Evolutionary conservation across 371 early-diverging fungal genomes (phyloP).

Genomic region (Syncephalastrum monosporum): DNA sequence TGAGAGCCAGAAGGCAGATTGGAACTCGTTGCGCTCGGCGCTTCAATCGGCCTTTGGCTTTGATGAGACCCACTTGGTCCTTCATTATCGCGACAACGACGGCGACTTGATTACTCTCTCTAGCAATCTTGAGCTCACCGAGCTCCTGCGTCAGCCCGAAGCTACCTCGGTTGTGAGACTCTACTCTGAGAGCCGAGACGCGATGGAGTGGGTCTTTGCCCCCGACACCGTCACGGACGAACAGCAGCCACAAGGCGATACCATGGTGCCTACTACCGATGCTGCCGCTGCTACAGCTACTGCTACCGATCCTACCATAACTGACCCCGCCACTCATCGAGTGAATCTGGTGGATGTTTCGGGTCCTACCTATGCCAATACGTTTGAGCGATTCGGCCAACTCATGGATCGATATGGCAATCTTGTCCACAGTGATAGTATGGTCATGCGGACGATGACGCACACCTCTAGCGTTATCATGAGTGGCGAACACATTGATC

Average conservation of each 20-base stretch:
- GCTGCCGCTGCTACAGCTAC: background rate
- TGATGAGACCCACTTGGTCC: slow-evolving; percentile 3
- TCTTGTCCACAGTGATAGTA: slow-evolving; percentile 7
- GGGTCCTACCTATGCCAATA: background rate
- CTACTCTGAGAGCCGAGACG: slow-evolving; percentile 4
- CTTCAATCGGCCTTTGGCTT: slow-evolving; percentile 10
- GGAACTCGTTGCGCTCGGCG: slow-evolving; percentile 8
- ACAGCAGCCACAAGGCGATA: slow-evolving; percentile 1
- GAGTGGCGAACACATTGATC: slow-evolving; percentile 3
- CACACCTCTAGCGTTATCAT: slow-evolving; percentile 13
- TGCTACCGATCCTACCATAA: background rate
- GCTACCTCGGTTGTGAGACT: slow-evolving; percentile 8
- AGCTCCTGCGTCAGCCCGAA: slow-evolving; percentile 12
- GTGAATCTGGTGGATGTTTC: background rate
- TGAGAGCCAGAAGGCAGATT: slow-evolving; percentile 4
- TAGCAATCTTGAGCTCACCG: slow-evolving; percentile 14
- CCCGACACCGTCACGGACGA: slow-evolving; percentile 1
- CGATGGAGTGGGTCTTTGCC: slow-evolving; percentile 13
- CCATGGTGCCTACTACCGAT: background rate
- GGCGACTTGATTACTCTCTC: slow-evolving; percentile 16
- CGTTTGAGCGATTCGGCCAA: slow-evolving; percentile 10
- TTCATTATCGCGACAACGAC: slow-evolving; percentile 18
- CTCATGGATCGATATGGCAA: slow-evolving; percentile 9
- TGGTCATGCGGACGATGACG: slow-evolving; percentile 11
- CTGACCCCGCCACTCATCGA: background rate